Evolutionary conservation across 805 yeast genomes (phyloP), one percentile per base, ranked within the genome.

Genomic region (Cyberlindnera mississippiensis): DNA sequence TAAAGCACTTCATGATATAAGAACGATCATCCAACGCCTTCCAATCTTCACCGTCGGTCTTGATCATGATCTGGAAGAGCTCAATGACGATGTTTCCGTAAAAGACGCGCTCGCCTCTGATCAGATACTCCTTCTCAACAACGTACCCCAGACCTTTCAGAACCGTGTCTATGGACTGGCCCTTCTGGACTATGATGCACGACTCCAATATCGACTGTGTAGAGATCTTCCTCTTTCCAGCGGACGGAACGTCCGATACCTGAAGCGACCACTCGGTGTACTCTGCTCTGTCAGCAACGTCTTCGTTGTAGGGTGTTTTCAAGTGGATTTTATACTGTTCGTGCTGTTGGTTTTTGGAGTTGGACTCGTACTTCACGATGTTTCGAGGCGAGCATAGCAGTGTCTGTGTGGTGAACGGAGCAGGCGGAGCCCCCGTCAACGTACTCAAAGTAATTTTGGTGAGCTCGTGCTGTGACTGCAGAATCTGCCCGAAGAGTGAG

Each of bases 81-180:
- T 80, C 86, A 40, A 85, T 74, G 26, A 79, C 75, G 4, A 80
- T 63, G 51, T 77, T 76, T 6, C 58, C 53, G 50, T 80, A 73
- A 52, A 78, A 81, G 50, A 78, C 80, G 38, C 83, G 68, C 11
- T 71, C 61, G 1, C 95, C 95, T 41, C 68, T 66, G 12, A 69
- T 59, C 77, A 84, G 75, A 60, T 71, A 83, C 54, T 77, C 82
- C 38, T 72, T 74, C 36, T 79, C 78, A 24, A 73, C 72, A 41
- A 71, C 73, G 64, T 86, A 89, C 1, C 96, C 96, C 37, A 90
- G 64, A 38, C 78, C 84, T 34, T 70, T 73, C 44, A 89, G 52
- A 19, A 73, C 66, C 6, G 42, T 41, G 12, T 57, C 49, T 42
- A 71, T 53, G 59, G 56, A 68, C 41, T 66, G 50, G 46, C 62